Conservation (phyloP, 805 yeast genomes). For the Blastobotrys terrestris region DNA sequence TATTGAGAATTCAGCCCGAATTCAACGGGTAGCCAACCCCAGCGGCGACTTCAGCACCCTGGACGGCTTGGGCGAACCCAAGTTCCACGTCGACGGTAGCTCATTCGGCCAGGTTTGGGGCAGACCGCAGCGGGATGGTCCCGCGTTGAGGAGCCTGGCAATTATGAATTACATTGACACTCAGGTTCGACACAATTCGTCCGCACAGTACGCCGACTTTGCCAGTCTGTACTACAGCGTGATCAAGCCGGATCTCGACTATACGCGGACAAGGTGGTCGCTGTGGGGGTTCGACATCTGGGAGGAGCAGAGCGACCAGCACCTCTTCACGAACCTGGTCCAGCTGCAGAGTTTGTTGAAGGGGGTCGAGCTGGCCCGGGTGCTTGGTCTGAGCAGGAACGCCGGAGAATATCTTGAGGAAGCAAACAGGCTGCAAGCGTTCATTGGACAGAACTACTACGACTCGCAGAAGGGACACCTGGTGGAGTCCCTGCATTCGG, state of each 20-base stretch:
- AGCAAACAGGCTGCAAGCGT: slow-evolving; percentile 8
- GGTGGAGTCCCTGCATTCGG: slow-evolving; percentile 60
- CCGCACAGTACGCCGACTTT: slow-evolving; percentile 26
- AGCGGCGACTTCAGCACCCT: slow-evolving; percentile 49
- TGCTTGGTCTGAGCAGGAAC: slow-evolving; percentile 23
- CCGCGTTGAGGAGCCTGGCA: slow-evolving; percentile 72
- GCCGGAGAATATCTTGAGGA: slow-evolving; percentile 3
- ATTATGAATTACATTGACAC: slow-evolving; percentile 48
- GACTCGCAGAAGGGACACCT: slow-evolving; percentile 42
- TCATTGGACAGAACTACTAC: slow-evolving; percentile 16
- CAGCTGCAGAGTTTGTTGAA: slow-evolving; percentile 63
- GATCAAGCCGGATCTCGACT: slow-evolving; percentile 64
- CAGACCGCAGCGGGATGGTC: slow-evolving; percentile 94
- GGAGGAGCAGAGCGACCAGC: slow-evolving; percentile 78
- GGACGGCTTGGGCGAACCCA: slow-evolving; percentile 82
- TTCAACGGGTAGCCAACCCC: slow-evolving; percentile 64
- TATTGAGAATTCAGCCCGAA: slow-evolving; percentile 46
- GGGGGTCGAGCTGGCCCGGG: slow-evolving; percentile 40
- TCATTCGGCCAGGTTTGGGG: slow-evolving; percentile 76
- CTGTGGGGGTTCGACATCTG: slow-evolving; percentile 75
- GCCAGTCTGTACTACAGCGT: slow-evolving; percentile 43
- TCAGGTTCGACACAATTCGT: slow-evolving; percentile 28
- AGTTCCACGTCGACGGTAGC: slow-evolving; percentile 61
- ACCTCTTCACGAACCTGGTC: slow-evolving; percentile 71
- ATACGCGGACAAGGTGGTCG: slow-evolving; percentile 56